Percentiles rank a stretch among this genome's conserved stretches.
phyloP scores from a whole-genome alignment of 192 early-diverging fungal species.

The Allomyces arbusculus region DNA sequence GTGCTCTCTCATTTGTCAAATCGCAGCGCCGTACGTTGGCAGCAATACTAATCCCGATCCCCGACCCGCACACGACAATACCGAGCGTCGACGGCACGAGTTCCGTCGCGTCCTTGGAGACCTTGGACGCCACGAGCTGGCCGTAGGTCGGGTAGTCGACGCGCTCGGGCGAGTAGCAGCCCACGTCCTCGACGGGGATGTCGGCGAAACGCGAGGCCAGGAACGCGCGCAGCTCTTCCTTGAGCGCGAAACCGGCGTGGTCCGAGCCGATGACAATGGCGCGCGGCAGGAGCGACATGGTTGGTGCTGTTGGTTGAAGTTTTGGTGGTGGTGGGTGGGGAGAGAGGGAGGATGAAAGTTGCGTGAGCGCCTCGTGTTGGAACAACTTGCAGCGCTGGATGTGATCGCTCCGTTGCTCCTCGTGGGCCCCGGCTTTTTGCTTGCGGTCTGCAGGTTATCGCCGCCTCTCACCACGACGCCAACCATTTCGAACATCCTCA shows the following conservation, averaged over 20 bases:
- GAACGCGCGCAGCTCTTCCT: slow-evolving; percentile 6
- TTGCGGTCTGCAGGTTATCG: no score
- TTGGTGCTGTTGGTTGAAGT: no score
- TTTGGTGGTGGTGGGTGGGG: no score
- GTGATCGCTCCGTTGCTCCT: no score
- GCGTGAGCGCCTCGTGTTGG: no score
- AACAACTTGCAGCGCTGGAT: no score
- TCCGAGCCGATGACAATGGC: slow-evolving; percentile 10
- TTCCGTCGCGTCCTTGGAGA: slow-evolving; percentile 2
- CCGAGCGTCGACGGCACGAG: slow-evolving; percentile 3
- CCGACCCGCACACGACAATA: slow-evolving; percentile 13
- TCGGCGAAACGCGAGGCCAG: slow-evolving; percentile 1
- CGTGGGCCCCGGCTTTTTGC: no score
- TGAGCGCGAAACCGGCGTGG: slow-evolving; percentile 10
- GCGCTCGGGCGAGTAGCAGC: not conserved
- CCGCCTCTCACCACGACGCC: no score
- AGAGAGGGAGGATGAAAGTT: no score
- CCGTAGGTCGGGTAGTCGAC: slow-evolving; percentile 14
- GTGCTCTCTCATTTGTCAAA: no score
- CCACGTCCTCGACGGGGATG: not conserved
- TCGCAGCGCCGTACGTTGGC: slow-evolving; percentile 6
- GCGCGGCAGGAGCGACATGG: not conserved
- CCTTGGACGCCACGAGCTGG: slow-evolving; percentile 5
- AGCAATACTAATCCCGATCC: slow-evolving; percentile 15
- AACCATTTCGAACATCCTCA: no score